Base-by-base conservation (phyloP, 108 stramenopile species). In the Nannochloropsis granulata region DNA sequence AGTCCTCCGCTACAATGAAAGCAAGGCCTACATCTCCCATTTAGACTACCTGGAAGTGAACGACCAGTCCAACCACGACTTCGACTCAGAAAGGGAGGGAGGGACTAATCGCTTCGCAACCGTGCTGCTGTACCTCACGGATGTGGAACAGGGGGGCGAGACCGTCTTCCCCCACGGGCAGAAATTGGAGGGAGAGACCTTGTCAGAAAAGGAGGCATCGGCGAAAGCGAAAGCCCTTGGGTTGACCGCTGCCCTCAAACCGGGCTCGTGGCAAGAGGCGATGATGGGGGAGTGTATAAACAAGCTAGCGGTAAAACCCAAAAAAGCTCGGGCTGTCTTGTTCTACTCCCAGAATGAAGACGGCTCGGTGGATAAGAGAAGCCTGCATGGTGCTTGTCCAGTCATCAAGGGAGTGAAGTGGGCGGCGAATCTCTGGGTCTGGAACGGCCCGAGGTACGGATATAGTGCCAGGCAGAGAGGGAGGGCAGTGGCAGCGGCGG, bases 61-160 rank as follows among this genome's bases (percentile, higher is more conserved):
- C 13, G 81, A 90, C 44, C 16, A 11, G 16, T 16, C 56, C 21
- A 90, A 91, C 83, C 90, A 92, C 83, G 87, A 90, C 44, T 85
- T 86, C 43, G 23, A 84, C 13, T 91, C 91, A 42, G 56, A 5
- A 16, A 71, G 56, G 21, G 21, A 95, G 95, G 84, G 25, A 46
- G 93, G 93, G 91, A 95, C 94, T 2, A 97, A 97, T 90, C 95
- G 96, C 24, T 95, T 94, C 89, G 95, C 96, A 13, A 97, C 96
- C 2, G 93, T 97, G 78, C 87, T 97, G 80, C 82, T 97, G 80
- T 97, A 97, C 91, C 95, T 97, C 90, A 91, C 88, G 26, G 96
- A 96, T 90, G 85, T 97, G 19, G 91, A 90, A 25, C 93, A 92
- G 79, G 96, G 96, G 78, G 96, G 96, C 7, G 94, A 96, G 85